Conservation (phyloP, 2,329 filamentous ascomycete genomes). For the Aspergillus hiratsukae region DNA sequence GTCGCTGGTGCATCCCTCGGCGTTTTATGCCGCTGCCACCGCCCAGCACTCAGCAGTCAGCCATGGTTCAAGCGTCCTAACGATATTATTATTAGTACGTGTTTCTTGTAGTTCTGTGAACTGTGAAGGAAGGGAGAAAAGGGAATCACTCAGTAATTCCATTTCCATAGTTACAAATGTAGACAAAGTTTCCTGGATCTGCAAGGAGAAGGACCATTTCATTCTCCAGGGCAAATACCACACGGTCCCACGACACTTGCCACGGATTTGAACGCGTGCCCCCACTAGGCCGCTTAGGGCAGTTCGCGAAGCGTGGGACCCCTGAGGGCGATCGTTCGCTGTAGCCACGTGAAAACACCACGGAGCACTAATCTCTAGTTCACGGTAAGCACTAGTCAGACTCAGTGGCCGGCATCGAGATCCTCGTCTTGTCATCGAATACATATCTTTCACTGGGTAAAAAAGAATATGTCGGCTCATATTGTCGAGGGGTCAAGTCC, state of each 20-base stretch:
- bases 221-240: not conserved
- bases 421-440: not conserved
- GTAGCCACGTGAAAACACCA: conserved; percentile 18
- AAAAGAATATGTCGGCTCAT: not conserved
- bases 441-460: not conserved
- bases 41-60: not conserved
- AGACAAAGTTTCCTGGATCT: not conserved
- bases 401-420: too few relatives aligned
- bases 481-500: too few relatives aligned
- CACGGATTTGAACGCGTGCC: not conserved
- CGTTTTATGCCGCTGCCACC: conserved; percentile 7
- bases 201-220: not conserved
- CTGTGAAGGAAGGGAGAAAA: too few relatives aligned
- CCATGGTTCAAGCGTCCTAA: not conserved
- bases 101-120: too few relatives aligned
- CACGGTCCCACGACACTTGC: not conserved
- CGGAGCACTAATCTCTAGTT: not conserved
- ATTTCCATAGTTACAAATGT: not conserved
- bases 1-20: conserved; percentile 6
- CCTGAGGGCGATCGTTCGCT: conserved; percentile 21
- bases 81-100: too few relatives aligned
- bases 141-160: too few relatives aligned
- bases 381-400: too few relatives aligned
- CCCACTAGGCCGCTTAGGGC: conserved; percentile 9
- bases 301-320: conserved; percentile 19